Evolutionary conservation across 257 asterid species (phyloP).

Genomic region (Nicotiana attenuata): DNA sequence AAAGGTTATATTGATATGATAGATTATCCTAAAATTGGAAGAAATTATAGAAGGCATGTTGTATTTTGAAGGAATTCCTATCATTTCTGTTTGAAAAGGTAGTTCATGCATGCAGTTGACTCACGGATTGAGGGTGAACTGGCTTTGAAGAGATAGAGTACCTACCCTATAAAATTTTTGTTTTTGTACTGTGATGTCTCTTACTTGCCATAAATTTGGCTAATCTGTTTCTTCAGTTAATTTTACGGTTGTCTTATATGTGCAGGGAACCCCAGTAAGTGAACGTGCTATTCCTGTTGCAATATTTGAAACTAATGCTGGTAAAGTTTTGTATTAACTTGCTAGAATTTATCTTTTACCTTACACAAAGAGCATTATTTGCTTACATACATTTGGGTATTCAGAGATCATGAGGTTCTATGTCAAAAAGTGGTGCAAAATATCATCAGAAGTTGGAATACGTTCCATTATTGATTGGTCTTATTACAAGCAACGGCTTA

Average conservation of each 20-base stretch:
- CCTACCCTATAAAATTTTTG: not conserved
- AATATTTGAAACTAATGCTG: slow-evolving; percentile 87
- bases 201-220: slow-evolving; percentile 16
- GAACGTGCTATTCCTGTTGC: slow-evolving; percentile 99
- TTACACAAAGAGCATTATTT: slow-evolving; percentile 23
- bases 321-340: slow-evolving; percentile 27
- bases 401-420: slow-evolving; percentile 85
- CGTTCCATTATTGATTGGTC: slow-evolving; percentile 98
- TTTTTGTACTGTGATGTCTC: slow-evolving; percentile 14
- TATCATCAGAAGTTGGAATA: slow-evolving; percentile 87
- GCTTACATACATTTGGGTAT: slow-evolving; percentile 22
- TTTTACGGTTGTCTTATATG: slow-evolving; percentile 12
- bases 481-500: slow-evolving; percentile 90
- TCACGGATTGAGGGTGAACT: not conserved
- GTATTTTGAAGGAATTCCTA: not conserved
- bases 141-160: not conserved
- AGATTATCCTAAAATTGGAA: not conserved
- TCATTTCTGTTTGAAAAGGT: not conserved
- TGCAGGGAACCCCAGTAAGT: slow-evolving; percentile 96
- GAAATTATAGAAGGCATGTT: not conserved
- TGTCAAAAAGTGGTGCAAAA: slow-evolving; percentile 95
- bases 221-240: not conserved
- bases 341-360: slow-evolving; percentile 14
- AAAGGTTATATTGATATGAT: not conserved
- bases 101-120: not conserved